Conservation (phyloP, 257 asterid species). For the Nicotiana noctiflora region DNA sequence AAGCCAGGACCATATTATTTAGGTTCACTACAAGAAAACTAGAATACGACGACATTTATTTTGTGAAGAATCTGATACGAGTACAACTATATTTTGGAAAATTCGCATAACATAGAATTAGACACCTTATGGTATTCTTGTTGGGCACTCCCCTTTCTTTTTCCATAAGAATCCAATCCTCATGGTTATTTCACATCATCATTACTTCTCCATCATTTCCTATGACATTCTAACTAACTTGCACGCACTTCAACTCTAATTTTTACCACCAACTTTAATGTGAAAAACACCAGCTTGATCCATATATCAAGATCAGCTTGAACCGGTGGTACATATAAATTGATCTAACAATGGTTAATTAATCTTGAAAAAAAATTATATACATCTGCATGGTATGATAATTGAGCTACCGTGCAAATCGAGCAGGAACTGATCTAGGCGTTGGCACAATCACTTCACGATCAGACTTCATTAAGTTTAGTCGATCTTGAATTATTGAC, state of each 20-base stretch:
- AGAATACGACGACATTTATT: too few species aligned
- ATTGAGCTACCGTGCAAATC: constrained; percentile 40
- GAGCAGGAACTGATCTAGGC: constrained; percentile 61
- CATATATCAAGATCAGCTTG: not conserved
- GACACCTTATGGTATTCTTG: not conserved
- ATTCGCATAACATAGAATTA: too few species aligned
- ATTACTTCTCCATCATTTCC: not conserved
- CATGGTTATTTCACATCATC: not conserved
- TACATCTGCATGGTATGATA: not conserved
- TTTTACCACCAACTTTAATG: not conserved
- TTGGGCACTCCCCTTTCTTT: not conserved
- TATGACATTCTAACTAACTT: too few species aligned
- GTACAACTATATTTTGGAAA: too few species aligned
- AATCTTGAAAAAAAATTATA: not conserved
- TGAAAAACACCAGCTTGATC: not conserved
- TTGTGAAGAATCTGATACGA: too few species aligned
- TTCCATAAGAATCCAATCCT: not conserved
- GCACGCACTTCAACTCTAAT: too few species aligned
- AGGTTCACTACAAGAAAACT: too few species aligned
- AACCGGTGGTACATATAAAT: not conserved
- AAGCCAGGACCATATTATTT: not conserved
- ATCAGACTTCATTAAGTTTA: constrained; percentile 44
- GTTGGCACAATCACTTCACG: constrained; percentile 55
- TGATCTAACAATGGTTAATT: not conserved
- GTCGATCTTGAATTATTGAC: constrained; percentile 46